A percentile compares a stretch with the other conserved stretches of the same genome.
These are phyloP conservation scores for Papiliotrema nemorosa DNA, from an alignment of 1,284 basidiomycete species.

Conservation along the genomic window DNA sequence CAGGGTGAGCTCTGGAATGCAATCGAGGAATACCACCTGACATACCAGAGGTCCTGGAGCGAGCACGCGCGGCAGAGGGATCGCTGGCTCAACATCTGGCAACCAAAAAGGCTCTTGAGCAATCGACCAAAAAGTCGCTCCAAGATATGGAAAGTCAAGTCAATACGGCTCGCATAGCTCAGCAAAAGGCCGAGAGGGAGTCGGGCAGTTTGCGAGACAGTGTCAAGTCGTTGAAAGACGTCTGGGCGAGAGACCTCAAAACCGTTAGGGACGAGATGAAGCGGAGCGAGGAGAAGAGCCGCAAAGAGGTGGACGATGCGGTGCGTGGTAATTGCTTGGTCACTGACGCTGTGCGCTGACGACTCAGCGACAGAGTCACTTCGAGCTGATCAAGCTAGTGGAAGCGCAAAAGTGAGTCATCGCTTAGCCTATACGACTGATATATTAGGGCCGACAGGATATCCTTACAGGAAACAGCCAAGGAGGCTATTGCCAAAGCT, in stretches of 20 bases:
- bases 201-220: slow-evolving; percentile 33
- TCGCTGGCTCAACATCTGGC: slow-evolving; percentile 25
- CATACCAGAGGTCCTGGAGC: slow-evolving; percentile 38
- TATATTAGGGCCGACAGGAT: slow-evolving; percentile 24
- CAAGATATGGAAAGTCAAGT: slow-evolving; percentile 35
- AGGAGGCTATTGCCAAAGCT: slow-evolving; percentile 20
- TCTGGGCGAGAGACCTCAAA: slow-evolving; percentile 42
- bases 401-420: slow-evolving; percentile 34
- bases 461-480: slow-evolving; percentile 20
- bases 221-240: slow-evolving; percentile 38
- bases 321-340: slow-evolving; percentile 15
- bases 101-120: slow-evolving; percentile 39
- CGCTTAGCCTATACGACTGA: not conserved
- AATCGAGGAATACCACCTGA: not conserved
- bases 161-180: slow-evolving; percentile 27
- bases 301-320: slow-evolving; percentile 33
- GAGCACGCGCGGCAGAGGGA: slow-evolving; percentile 43
- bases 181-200: slow-evolving; percentile 40
- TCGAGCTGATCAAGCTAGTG: slow-evolving; percentile 29
- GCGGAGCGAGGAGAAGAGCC: slow-evolving; percentile 21
- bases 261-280: slow-evolving; percentile 32
- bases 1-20: slow-evolving; percentile 24
- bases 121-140: slow-evolving; percentile 33
- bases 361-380: slow-evolving; percentile 24
- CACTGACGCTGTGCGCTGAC: not conserved